Conservation (phyloP, 306 rosid species). For the Cajanus cajan region DNA sequence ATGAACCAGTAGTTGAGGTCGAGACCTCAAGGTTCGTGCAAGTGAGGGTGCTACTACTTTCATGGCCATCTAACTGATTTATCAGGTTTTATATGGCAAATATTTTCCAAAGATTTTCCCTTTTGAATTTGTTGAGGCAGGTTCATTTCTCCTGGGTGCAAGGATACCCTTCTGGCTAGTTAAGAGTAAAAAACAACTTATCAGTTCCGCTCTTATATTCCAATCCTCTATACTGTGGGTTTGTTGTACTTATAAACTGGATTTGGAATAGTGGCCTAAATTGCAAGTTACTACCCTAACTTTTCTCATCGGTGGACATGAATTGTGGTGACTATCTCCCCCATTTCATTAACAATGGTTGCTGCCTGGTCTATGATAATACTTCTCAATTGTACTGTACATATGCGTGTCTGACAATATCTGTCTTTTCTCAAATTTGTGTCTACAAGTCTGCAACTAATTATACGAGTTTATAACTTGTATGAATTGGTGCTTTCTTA, state of each 20-base stretch:
- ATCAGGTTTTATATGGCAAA: conserved; percentile 58
- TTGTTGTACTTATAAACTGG: conserved; percentile 26
- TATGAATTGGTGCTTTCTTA: background rate
- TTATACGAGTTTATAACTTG: too few species aligned
- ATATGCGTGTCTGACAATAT: background rate
- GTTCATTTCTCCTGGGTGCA: conserved; percentile 32
- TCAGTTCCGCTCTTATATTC: conserved; percentile 11
- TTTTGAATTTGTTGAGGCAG: conserved; percentile 23
- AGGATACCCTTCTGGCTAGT: conserved; percentile 17
- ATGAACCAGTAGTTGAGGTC: conserved; percentile 63
- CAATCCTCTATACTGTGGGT: conserved; percentile 15
- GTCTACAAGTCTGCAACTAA: too few species aligned
- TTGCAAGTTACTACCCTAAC: background rate
- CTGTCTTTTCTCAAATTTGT: too few species aligned
- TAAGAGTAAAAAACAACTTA: conserved; percentile 29
- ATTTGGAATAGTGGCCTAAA: conserved; percentile 5
- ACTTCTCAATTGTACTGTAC: background rate
- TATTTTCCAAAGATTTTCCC: conserved; percentile 25
- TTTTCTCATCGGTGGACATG: background rate
- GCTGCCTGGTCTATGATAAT: background rate
- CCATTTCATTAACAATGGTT: background rate
- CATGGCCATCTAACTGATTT: conserved; percentile 58
- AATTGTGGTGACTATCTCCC: background rate
- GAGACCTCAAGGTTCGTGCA: conserved; percentile 60
- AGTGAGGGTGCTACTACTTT: conserved; percentile 54